A percentile compares a stretch with the other conserved stretches of the same genome.
phyloP scores from a whole-genome alignment of 176 grass and related monocot genomes.

The Oropetium thomaeum region DNA sequence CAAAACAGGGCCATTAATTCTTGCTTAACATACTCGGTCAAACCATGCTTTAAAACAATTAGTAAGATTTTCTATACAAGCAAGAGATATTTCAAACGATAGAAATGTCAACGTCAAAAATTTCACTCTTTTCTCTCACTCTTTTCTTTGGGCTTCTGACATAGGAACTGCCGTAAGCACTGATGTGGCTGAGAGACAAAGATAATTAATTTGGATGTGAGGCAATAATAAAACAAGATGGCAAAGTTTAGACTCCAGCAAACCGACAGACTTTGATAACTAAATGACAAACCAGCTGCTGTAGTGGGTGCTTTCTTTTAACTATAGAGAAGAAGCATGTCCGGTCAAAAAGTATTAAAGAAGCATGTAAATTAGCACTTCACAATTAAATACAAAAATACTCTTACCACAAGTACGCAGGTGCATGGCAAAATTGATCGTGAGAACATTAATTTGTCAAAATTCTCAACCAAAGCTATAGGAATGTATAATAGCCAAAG shows the following conservation, averaged over 20 bases:
- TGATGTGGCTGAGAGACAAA: conserved; percentile 19
- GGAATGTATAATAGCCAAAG: background rate
- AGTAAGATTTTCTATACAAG: background rate
- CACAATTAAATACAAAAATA: background rate
- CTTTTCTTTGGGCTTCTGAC: conserved; percentile 1
- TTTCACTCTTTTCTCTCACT: background rate
- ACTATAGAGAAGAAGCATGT: background rate
- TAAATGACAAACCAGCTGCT: conserved; percentile 1
- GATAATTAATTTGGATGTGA: background rate
- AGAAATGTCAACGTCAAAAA: background rate
- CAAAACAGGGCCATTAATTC: background rate
- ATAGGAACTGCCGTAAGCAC: conserved; percentile 26
- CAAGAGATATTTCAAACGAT: background rate
- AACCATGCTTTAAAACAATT: too few species aligned
- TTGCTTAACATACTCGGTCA: too few species aligned
- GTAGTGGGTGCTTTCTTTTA: background rate
- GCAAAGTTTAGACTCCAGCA: background rate
- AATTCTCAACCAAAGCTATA: background rate
- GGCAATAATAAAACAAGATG: conserved; percentile 2
- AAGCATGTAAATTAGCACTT: conserved; percentile 3
- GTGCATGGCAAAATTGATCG: background rate
- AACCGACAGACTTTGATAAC: background rate
- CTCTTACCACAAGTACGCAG: background rate
- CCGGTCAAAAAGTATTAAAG: background rate
- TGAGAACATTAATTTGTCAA: background rate